Base-by-base conservation (phyloP, 768 basidiomycete genomes). In the Serendipita sp. region DNA sequence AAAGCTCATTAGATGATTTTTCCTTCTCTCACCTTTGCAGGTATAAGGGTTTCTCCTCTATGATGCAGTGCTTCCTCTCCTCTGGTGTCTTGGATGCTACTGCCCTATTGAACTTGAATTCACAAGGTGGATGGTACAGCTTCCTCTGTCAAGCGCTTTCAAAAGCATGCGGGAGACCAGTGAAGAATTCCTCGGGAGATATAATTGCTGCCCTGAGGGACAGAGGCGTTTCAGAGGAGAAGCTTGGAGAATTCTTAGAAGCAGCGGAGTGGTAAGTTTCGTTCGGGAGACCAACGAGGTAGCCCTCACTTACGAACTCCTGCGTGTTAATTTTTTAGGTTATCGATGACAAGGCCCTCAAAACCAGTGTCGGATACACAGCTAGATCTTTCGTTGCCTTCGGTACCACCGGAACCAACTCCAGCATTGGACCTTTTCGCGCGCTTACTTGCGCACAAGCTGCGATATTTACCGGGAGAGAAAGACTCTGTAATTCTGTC, bases 401-500 rank as follows among this genome's bases (percentile, higher is more conserved):
- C 62, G 1, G 33, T 67, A 5, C 71, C 69, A 3, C 20, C 45
- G 1, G 60, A 62, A 1, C 64, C 70, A 0, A 50, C 62, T 2
- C 14, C 71, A 0, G 69, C 89, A 1, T 75, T 93, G 65, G 88
- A 93, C 68, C 73, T 88, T 17, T 82, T 96, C 68, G 83, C 91
- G 1, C 71, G 74, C 41, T 75, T 92, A 4, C 79, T 96, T 16
- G 78, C 86, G 0, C 78, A 84, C 67, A 84, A 82, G 64, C 79
- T 94, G 34, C 76, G 76, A 11, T 96, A 95, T 70, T 70, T 64
- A 0, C 79, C 81, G 0, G 73, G 76, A 42, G 94, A 97, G 71
- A 81, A 84, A 17, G 94, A 97, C 70, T 82, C 91, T 74, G 91
- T 93, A 65, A 79, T 95, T 30, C 81, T 96, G 16, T 77, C 84